Base-by-base conservation (phyloP, 345 rosid genomes). In the Arabis hirsuta region DNA sequence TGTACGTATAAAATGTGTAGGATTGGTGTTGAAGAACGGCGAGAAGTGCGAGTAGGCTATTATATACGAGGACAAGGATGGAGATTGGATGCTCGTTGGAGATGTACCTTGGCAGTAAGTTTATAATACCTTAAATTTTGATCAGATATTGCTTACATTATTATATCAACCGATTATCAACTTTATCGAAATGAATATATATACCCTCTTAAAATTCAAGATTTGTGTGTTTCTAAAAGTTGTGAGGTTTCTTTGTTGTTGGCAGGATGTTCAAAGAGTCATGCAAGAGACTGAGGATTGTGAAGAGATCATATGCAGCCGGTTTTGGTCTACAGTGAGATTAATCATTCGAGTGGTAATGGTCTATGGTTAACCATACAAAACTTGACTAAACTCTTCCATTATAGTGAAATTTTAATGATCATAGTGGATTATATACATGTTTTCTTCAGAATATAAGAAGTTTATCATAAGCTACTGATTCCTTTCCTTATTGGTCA, bases 91-190 rank as follows among this genome's bases (percentile, higher is more conserved):
- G 97, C 75, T 90, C 39, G 74, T 81, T 0, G 95, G 90, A 6
- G 97, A 90, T 82, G 92, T 90, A 20, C 94, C 95, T 7, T 90
- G 97, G 95, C 76, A 84, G 95, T 90, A 78, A 77, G 90, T 77
- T 36, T 62, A 45, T 36, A 11, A 16, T 43, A 38, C 10, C 39
- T 8, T 36, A 36, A 26, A 66, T 66, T 38, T n/a, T 7, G 11
- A 38, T 65, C 29, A 50, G 36, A 22, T 8, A n/a, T 34, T 48
- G 3, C 55, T 14, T 50, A 7, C 6, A 55, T 19, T 32, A 20
- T 6, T 45, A 20, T 6, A 24, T 10, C 2, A 8, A 46, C 56
- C 5, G 44, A 7, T 47, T 36, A 32, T 55, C 24, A 55, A 44
- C 7, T 32, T 32, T 34, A 4, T 7, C 5, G 24, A 45, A 55